A percentile compares a stretch with the other conserved stretches of the same genome.
These are phyloP conservation scores for Neurospora discreta DNA, from an alignment of 495 filamentous ascomycete species.

Conservation along the genomic window DNA sequence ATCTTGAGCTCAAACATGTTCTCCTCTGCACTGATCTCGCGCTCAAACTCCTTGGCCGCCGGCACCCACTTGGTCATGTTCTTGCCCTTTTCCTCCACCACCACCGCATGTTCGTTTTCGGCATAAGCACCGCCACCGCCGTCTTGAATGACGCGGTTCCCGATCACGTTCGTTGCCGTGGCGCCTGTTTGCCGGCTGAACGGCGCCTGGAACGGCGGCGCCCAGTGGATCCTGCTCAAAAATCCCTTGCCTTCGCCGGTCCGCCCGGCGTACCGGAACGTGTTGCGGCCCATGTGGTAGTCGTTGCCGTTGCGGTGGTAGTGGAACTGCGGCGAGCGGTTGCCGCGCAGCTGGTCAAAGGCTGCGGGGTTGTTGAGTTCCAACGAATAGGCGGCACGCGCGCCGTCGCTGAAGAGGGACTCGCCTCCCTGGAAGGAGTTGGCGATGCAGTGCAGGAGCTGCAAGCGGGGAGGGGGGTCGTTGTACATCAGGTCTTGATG, in stretches of 20 bases:
- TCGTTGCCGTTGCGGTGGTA: slow-evolving; percentile 58
- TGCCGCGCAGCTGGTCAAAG: slow-evolving; percentile 28
- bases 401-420: slow-evolving; percentile 69
- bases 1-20: slow-evolving; percentile 60
- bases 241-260: slow-evolving; percentile 26
- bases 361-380: slow-evolving; percentile 2
- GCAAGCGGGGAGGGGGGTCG: slow-evolving; percentile 62
- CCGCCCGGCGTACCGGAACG: slow-evolving; percentile 11
- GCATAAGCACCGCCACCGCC: neutral
- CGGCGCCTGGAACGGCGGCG: slow-evolving; percentile 34
- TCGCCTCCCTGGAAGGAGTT: slow-evolving; percentile 67
- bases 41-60: slow-evolving; percentile 36
- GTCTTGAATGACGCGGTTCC: neutral
- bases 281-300: slow-evolving; percentile 43
- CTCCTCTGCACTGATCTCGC: slow-evolving; percentile 31
- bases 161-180: neutral
- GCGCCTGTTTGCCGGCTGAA: neutral
- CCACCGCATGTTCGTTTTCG: neutral
- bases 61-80: slow-evolving; percentile 20
- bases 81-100: slow-evolving; percentile 2
- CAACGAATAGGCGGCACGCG: slow-evolving; percentile 46
- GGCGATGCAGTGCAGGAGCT: slow-evolving; percentile 76
- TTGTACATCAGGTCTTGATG: slow-evolving; percentile 95
- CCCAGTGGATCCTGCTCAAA: slow-evolving; percentile 48
- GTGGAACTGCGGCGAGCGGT: slow-evolving; percentile 45